Evolutionary conservation across 2,329 filamentous ascomycete genomes (phyloP).

Genomic region (Alternaria solani): DNA sequence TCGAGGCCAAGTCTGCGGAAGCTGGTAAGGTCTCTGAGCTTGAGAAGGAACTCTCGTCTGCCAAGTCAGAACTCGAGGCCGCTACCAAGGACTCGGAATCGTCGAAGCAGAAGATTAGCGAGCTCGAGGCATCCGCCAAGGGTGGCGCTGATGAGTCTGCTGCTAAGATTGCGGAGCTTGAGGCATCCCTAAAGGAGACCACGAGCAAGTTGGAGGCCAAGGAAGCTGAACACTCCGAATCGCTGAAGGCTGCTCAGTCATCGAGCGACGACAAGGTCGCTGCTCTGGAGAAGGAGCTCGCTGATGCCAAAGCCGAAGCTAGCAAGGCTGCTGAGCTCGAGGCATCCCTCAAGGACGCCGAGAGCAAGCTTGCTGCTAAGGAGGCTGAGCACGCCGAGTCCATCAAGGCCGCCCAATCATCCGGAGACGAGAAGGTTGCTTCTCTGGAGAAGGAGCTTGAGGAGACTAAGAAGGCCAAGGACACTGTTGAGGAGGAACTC

Average conservation of each 20-base stretch:
- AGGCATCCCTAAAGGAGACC: conserved; percentile 29
- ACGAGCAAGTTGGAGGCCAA: conserved; percentile 24
- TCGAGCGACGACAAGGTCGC: conserved; percentile 21
- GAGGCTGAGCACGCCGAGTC: conserved; percentile 35
- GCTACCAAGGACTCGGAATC: conserved; percentile 24
- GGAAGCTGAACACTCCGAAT: conserved; percentile 22
- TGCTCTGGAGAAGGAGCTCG: conserved; percentile 28
- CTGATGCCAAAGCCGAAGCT: conserved; percentile 31
- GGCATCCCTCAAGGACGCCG: conserved; percentile 27
- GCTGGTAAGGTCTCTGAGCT: conserved; percentile 30
- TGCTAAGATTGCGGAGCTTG: conserved; percentile 30
- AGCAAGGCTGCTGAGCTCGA: conserved; percentile 39
- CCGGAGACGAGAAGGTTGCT: conserved; percentile 34
- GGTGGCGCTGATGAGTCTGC: conserved; percentile 20
- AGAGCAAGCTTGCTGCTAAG: conserved; percentile 30
- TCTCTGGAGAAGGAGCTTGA: conserved; percentile 38
- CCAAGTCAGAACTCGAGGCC: conserved; percentile 26
- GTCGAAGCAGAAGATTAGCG: conserved; percentile 30
- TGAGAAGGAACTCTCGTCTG: conserved; percentile 24
- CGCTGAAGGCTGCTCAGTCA: conserved; percentile 24
- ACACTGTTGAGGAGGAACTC: conserved; percentile 32
- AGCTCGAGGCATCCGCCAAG: conserved; percentile 30
- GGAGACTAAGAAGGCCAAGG: conserved; percentile 29
- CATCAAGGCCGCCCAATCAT: conserved; percentile 29
- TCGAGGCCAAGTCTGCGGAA: conserved; percentile 27